Evolutionary conservation across 169 alveolate species (phyloP), one percentile per base, ranked within the genome.

Genomic region (Plasmodium inui): DNA sequence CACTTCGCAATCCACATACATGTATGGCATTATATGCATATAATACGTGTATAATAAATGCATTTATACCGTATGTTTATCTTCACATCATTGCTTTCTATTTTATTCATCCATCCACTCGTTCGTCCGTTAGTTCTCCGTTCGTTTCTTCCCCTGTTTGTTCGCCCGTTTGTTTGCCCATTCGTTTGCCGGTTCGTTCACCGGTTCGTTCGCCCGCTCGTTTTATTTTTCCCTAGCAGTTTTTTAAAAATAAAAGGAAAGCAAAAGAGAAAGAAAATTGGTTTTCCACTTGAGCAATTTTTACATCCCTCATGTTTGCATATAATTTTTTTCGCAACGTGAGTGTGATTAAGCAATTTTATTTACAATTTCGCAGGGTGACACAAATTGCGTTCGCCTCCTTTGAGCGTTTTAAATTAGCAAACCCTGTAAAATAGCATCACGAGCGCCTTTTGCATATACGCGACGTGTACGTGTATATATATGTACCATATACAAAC

Each of bases 331-430:
- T 82, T 57, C 72, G 39, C 72, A 82, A 82, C 26, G 72, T 34
- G 19, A 82, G 44, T 82, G 90, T 82, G 90, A 82, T 57, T 53
- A 82, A n/a, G 61, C 76, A 67, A 67, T 67, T 22, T 67, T 22
- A 67, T 67, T 26, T 67, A 67, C 30, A 67, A 26, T 26, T 67
- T 26, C 37, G 32, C 76, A 19, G 37, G 12, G 76, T 82, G 72
- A 44, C 84, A 79, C 84, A 44, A 79, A 82, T 39, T 82, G 79
- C 73, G 71, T 57, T 55, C 19, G 90, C 71, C 71, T 34, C 19
- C 57, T 82, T 82, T 55, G 61, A 57, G 41, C 41, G 28, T 57
- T 57, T 28, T 82, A 82, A 82, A 67, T 19, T 41, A 67, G 28
- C 37, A 53, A 46, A 81, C 67, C 67, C 26, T 34, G 76, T 50